Evolutionary conservation across 305 asterid species (phyloP).

Genomic region (Solanum chacoense): DNA sequence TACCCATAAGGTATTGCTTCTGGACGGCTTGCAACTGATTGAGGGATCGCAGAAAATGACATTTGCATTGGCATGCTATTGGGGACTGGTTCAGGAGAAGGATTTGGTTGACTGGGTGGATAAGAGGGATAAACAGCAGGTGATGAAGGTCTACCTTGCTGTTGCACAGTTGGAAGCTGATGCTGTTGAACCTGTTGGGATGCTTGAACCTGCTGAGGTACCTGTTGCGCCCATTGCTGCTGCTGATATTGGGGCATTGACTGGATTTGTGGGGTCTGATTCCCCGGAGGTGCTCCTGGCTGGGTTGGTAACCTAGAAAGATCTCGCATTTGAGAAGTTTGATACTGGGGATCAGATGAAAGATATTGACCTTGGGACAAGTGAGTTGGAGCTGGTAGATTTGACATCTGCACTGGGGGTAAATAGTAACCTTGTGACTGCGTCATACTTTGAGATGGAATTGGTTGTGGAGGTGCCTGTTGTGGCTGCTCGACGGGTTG

Average conservation of each 20-base stretch:
- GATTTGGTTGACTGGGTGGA: conserved; percentile 41
- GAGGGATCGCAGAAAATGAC: conserved; percentile 37
- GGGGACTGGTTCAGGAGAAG: conserved; percentile 42
- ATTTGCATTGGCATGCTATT: conserved; percentile 58
- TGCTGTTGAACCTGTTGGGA: conserved; percentile 24
- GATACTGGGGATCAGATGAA: conserved; percentile 33
- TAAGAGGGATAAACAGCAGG: conserved; percentile 52
- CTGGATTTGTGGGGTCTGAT: conserved; percentile 49
- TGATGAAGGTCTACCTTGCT: conserved; percentile 53
- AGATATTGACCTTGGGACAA: conserved; percentile 52
- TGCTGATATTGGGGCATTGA: conserved; percentile 49
- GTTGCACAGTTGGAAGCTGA: conserved; percentile 32
- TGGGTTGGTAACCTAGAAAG: conserved; percentile 43
- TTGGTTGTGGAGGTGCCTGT: conserved; percentile 27
- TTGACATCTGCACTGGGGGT: conserved; percentile 46
- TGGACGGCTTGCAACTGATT: conserved; percentile 32
- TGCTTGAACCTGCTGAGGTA: conserved; percentile 38
- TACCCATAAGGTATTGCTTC: conserved; percentile 52
- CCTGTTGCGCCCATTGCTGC: conserved; percentile 71
- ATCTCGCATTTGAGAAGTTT: conserved; percentile 46
- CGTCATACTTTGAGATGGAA: conserved; percentile 52
- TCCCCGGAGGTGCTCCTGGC: conserved; percentile 45
- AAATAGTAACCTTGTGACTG: conserved; percentile 53
- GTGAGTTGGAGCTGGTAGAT: conserved; percentile 27
- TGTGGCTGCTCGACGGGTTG: conserved; percentile 49